Conservation (phyloP, 1,284 basidiomycete genomes). For the Earliella scabrosa region DNA sequence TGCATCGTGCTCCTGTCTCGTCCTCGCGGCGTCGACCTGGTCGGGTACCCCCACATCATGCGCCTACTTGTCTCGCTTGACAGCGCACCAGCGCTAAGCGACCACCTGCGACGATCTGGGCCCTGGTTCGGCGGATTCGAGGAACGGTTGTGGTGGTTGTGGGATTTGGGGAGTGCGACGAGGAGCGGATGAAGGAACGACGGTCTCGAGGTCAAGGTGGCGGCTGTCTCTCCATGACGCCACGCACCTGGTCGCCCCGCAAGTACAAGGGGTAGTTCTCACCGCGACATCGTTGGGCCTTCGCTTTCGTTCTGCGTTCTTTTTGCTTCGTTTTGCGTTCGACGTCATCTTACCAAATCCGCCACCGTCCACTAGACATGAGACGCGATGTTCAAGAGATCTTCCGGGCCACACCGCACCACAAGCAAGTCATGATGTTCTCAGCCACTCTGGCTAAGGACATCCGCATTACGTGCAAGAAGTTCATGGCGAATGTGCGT, state of each 20-base stretch:
- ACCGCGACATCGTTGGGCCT: constrained; percentile 22
- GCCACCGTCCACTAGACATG: constrained; percentile 89
- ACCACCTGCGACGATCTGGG: constrained; percentile 37
- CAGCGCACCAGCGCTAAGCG: constrained; percentile 52
- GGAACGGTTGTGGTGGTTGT: constrained; percentile 12
- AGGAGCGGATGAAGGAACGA: constrained; percentile 20
- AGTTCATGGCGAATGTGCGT: constrained; percentile 99
- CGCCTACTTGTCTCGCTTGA: constrained; percentile 52
- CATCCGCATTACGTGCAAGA: constrained; percentile 97
- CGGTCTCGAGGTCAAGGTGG: constrained; percentile 20
- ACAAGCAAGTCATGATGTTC: constrained; percentile 99
- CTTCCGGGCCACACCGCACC: constrained; percentile 98
- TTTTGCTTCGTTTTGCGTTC: constrained; percentile 52
- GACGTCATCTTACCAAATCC: constrained; percentile 61
- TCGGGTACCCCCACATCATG: constrained; percentile 47
- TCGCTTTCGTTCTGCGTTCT: constrained; percentile 51
- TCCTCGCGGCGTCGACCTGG: constrained; percentile 38
- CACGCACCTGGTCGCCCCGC: constrained; percentile 17
- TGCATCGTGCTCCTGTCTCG: constrained; percentile 37
- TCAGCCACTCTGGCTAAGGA: constrained; percentile 98
- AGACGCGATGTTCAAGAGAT: constrained; percentile 99
- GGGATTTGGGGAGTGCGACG: neutral
- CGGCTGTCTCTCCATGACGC: constrained; percentile 14
- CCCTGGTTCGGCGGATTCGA: constrained; percentile 27
- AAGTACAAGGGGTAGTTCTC: constrained; percentile 16